Base-by-base conservation (phyloP, 164 flowering plant genomes). In the Vitis rupestris region DNA sequence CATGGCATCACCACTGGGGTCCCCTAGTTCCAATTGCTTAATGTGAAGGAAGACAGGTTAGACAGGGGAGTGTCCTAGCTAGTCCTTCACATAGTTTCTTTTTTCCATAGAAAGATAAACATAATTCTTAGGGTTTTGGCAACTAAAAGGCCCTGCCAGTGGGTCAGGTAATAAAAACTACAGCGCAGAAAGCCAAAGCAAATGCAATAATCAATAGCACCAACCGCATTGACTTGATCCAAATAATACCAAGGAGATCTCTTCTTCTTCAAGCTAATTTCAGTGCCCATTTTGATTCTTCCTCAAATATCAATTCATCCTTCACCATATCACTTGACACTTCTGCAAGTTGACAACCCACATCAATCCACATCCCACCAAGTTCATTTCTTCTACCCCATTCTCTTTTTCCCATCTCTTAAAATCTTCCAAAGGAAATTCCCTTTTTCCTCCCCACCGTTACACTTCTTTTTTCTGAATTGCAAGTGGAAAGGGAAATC, bases 221-320 rank as follows among this genome's bases (percentile, higher is more conserved):
- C 66, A 60, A 69, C 69, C 65, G 64, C 55, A 64, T 65, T 61
- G 62, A 59, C 73, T 49, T 30, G 37, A 51, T 64, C 31, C 67
- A 54, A 50, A 56, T 23, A 50, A 29, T 10, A 15, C 8, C 0
- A 49, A 68, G n/a, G 50, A 4, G 15, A 53, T 70, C 47, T 54
- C 73, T 61, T 70, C 51, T 29, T 65, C 37, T 48, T 37, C 29
- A 70, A 66, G 70, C 61, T 23, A 60, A 50, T 51, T 57, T 17
- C 10, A 64, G 47, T 17, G 50, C 68, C 49, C 61, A 63, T 52
- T n/a, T 51, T 23, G 27, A 23, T 23, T 23, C 23, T 62, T 8
- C 51, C 12, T n/a, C 10, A 62, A 4, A 31, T 61, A 7, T 30
- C 65, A 62, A 47, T 27, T 23, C 47, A 47, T n/a, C 52, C 49